phyloP scores from a whole-genome alignment of 805 yeast genomes.

The Wickerhamomyces bisporus region DNA sequence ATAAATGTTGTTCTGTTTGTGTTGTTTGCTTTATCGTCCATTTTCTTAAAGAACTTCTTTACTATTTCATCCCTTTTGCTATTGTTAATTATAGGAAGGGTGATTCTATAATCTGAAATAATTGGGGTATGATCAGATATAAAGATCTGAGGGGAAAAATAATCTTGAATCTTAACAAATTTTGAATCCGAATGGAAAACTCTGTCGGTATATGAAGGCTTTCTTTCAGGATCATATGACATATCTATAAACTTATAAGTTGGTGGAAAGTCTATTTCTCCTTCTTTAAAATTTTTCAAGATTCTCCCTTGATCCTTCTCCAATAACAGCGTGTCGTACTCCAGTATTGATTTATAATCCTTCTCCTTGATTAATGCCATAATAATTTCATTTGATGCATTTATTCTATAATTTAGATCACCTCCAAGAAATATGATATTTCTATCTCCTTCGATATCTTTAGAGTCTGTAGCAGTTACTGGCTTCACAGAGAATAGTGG shows the following conservation, averaged over 20 bases:
- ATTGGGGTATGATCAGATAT: slow-evolving; percentile 59
- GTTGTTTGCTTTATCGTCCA: slow-evolving; percentile 40
- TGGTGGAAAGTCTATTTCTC: slow-evolving; percentile 43
- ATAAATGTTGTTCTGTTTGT: slow-evolving; percentile 35
- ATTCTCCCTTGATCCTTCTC: slow-evolving; percentile 31
- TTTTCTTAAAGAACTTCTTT: slow-evolving; percentile 31
- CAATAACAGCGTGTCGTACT: slow-evolving; percentile 38
- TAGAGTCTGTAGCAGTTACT: not conserved
- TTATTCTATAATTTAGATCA: slow-evolving; percentile 48
- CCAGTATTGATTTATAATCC: slow-evolving; percentile 31
- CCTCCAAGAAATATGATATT: slow-evolving; percentile 39
- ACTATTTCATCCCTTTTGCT: slow-evolving; percentile 30
- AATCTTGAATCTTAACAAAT: slow-evolving; percentile 23
- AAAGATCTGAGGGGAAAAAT: slow-evolving; percentile 18
- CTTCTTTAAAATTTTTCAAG: slow-evolving; percentile 43
- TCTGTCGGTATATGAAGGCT: slow-evolving; percentile 59
- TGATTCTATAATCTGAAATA: slow-evolving; percentile 29
- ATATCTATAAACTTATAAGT: slow-evolving; percentile 41
- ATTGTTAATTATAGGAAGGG: slow-evolving; percentile 32
- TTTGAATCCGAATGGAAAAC: slow-evolving; percentile 35
- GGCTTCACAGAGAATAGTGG: not conserved
- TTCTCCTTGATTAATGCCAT: slow-evolving; percentile 24
- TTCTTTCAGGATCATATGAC: slow-evolving; percentile 31
- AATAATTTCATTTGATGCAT: slow-evolving; percentile 26
- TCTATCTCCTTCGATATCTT: slow-evolving; percentile 13